Conservation (phyloP, 441 rosid species). For the Geranium incanum region DNA sequence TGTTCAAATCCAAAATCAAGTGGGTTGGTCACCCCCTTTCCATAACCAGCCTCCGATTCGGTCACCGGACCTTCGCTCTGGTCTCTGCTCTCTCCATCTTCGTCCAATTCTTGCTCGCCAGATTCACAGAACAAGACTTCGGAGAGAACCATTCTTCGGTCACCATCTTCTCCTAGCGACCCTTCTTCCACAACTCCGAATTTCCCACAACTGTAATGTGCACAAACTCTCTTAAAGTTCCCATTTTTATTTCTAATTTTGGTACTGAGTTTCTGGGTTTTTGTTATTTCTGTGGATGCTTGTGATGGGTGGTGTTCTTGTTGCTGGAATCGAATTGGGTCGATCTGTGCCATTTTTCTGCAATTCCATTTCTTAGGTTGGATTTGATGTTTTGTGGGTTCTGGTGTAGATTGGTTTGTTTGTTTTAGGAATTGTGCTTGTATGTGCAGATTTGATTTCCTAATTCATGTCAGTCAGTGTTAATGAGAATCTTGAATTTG, state of each 20-base stretch:
- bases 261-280: background rate
- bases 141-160: conserved; percentile 67
- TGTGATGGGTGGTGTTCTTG: background rate
- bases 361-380: background rate
- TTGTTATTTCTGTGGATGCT: conserved; percentile 5
- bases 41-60: too few relatives aligned
- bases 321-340: background rate
- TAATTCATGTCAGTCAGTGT: background rate
- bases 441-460: background rate
- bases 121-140: conserved; percentile 61
- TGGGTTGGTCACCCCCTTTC: conserved; percentile 45
- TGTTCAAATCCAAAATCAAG: conserved; percentile 71
- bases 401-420: too few relatives aligned
- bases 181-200: conserved; percentile 63
- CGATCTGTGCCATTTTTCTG: background rate
- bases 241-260: background rate
- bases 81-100: conserved; percentile 63
- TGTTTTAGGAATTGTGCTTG: background rate
- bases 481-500: background rate
- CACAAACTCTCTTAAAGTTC: background rate
- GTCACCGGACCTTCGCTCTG: too few relatives aligned
- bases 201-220: conserved; percentile 35
- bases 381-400: background rate
- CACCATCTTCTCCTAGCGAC: conserved; percentile 94
- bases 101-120: conserved; percentile 77